Base-by-base conservation (phyloP, 305 asterid genomes). In the Withania somnifera region DNA sequence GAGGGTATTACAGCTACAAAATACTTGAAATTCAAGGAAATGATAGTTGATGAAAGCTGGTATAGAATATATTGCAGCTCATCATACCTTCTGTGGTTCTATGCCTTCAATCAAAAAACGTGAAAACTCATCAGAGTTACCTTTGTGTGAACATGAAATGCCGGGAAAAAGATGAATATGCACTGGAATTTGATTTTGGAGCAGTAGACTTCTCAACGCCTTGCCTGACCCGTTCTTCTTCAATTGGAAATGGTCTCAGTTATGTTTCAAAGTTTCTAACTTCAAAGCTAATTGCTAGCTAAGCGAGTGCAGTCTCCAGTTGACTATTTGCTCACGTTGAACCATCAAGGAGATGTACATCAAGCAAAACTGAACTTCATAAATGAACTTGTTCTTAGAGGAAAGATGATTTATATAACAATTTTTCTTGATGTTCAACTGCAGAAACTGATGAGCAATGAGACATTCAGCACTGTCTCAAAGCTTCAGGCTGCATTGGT, bases 131-230 rank as follows among this genome's bases (percentile, higher is more conserved):
- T 5, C 7, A 50, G 28, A 7, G 19, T 75, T 50, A 26, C 47
- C n/a, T 50, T 73, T 28, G n/a, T 50, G 26, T 50, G 63, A 28
- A 75, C 28, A 60, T 2, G 52, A 77, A 57, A 81, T 86, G 90
- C 94, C 94, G 99, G 99, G 99, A 97, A 57, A 90, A 82, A 36
- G 99, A 95, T 79, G 97, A 90, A 84, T 91, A 91, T 79, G 94
- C 97, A 30, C 80, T 95, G 84, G 98, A 95, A 84, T 83, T 94
- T 75, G 97, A 95, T 86, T 95, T 95, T 85, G 98, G 93, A 86
- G 97, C 97, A 5, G 86, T 91, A 87, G 97, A 95, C 85, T 88
- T 84, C 87, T 82, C 92, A 24, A 68, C 73, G 67, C 98, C 99
- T 86, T 93, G 82, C 53, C 83, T 92, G 76, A 85, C 95, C 10